These are phyloP conservation scores for Pichia cabralensis DNA, from an alignment of 805 yeast species.

Conservation along the genomic window DNA sequence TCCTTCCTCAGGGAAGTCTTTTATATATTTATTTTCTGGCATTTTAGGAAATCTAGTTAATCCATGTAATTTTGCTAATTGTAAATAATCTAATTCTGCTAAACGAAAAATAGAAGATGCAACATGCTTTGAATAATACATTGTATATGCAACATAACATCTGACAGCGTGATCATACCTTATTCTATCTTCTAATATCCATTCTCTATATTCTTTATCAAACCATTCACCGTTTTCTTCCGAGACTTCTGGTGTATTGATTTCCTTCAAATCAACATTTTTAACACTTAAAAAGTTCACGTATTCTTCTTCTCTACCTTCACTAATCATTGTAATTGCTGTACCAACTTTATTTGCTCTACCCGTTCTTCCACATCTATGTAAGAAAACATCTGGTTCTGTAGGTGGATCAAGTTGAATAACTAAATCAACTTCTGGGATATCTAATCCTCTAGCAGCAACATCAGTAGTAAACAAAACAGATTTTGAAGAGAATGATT, in stretches of 20 bases:
- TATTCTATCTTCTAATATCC: conserved; percentile 65
- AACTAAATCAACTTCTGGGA: conserved; percentile 89
- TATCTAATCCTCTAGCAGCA: conserved; percentile 96
- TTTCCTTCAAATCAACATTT: conserved; percentile 41
- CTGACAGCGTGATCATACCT: conserved; percentile 74
- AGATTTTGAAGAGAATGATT: conserved; percentile 36
- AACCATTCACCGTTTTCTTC: conserved; percentile 19
- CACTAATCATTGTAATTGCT: conserved; percentile 64
- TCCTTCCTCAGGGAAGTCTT: conserved; percentile 56
- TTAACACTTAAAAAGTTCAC: conserved; percentile 72
- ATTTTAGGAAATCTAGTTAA: conserved; percentile 78
- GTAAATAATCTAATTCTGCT: conserved; percentile 58
- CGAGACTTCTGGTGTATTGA: conserved; percentile 18
- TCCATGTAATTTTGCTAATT: conserved; percentile 69
- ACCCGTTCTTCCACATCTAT: conserved; percentile 93
- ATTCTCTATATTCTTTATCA: conserved; percentile 30
- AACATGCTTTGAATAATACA: conserved; percentile 79
- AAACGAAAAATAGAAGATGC: conserved; percentile 83
- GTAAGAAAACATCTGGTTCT: conserved; percentile 84
- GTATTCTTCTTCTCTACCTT: conserved; percentile 73
- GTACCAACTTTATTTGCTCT: conserved; percentile 79
- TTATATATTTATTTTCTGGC: conserved; percentile 72
- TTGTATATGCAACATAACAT: conserved; percentile 73
- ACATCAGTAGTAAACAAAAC: conserved; percentile 90
- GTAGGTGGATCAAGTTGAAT: conserved; percentile 94